Base-by-base conservation (phyloP, 1,139 yeast genomes). In the Meyerozyma athensensis region DNA sequence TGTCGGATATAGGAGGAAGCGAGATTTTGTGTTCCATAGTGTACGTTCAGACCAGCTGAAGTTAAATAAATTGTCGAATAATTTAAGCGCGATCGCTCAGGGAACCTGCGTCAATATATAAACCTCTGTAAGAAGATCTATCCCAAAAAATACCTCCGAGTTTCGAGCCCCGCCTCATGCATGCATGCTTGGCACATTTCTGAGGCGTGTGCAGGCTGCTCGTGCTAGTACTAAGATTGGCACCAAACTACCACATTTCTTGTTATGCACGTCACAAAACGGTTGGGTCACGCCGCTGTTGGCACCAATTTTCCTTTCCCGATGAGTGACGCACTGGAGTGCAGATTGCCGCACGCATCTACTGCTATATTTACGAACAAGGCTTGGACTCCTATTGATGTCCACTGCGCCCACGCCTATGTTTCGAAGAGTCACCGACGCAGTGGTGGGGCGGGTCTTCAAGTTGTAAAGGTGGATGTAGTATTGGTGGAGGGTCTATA, bases 101-200 rank as follows among this genome's bases (percentile, higher is more conserved):
- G n/a, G n/a, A n/a, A n/a, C n/a, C n/a, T n/a, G n/a, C n/a, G n/a
- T n/a, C n/a, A 7, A 21, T 21, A 21, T 21, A 21, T 21, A 8
- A 7, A 8, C 23, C 10, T 21, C 23, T 21, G 9, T 8, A 8
- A 20, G 20, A 28, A 28, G 32, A 28, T 28, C 32, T 28, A 19
- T 17, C 32, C 19, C 32, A 28, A 7, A n/a, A 9, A 9, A 28
- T 10, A 18, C 19, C 9, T n/a, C n/a, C n/a, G n/a, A 14, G 32
- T 28, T 16, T 5, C 21, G 32, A 28, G 19, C 20, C 8, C 6
- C 4, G 5, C 13, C 4, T 7, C 10, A 9, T 28, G 20, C 32
- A 28, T 28, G 32, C 32, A 28, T 28, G 32, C 32, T 28, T 28
- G 32, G 32, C 32, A 28, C 32, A 28, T 28, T 28, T 5, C 13